A percentile compares a stretch with the other conserved stretches of the same genome.
Evolutionary conservation across 2,329 filamentous ascomycete species (phyloP).

Genomic region (Aspergillus fumigatus): DNA sequence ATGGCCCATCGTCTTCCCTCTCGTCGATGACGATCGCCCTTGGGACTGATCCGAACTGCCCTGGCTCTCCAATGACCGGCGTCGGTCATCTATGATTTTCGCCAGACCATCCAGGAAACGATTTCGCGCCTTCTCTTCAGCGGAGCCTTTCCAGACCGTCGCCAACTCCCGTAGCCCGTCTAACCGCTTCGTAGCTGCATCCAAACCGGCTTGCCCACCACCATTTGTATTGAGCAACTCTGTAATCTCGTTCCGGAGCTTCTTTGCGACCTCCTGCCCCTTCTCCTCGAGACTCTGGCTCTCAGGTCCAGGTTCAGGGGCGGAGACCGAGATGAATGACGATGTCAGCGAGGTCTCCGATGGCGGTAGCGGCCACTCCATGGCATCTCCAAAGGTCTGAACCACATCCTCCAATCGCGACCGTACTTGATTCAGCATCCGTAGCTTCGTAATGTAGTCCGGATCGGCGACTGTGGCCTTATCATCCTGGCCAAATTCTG

Average conservation of each 20-base stretch:
- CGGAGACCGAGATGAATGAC: conserved; percentile 85
- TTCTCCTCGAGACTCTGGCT: conserved; percentile 75
- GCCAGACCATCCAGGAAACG: conserved; percentile 78
- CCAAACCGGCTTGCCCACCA: conserved; percentile 61
- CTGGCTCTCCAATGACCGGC: conserved; percentile 43
- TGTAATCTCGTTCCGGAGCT: conserved; percentile 62
- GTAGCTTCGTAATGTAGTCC: conserved; percentile 69
- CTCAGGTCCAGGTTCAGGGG: conserved; percentile 66
- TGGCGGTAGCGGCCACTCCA: conserved; percentile 90
- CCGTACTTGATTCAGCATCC: conserved; percentile 77
- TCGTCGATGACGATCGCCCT: background rate
- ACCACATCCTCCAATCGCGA: conserved; percentile 83
- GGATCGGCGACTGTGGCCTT: conserved; percentile 45
- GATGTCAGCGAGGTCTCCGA: conserved; percentile 80
- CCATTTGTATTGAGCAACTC: conserved; percentile 57
- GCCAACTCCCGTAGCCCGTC: conserved; percentile 72
- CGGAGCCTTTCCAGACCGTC: conserved; percentile 89
- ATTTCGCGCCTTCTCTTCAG: conserved; percentile 79
- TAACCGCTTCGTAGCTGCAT: conserved; percentile 66
- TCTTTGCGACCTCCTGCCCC: conserved; percentile 72
- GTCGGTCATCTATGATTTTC: conserved; percentile 74
- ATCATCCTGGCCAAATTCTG: conserved; percentile 2
- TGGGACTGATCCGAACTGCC: conserved; percentile 27
- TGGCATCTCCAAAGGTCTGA: conserved; percentile 86
- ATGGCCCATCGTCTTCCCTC: conserved; percentile 10